Percentiles rank a stretch among this genome's conserved stretches.
phyloP scores from a whole-genome alignment of 768 basidiomycete genomes.

The Jaapia argillacea region DNA sequence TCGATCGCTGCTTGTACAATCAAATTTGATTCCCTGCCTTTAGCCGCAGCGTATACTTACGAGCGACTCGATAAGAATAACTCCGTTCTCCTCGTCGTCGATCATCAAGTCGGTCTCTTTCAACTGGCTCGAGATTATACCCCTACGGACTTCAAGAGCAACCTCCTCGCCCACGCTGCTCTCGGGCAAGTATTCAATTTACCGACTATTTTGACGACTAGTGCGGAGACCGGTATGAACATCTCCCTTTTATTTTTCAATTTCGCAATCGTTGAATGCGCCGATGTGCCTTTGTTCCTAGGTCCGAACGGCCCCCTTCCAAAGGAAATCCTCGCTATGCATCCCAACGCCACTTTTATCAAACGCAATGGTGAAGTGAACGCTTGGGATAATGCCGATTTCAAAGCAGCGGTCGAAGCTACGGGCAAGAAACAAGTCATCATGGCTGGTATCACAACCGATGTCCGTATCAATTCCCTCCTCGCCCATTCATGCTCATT shows the following conservation, averaged over 20 bases:
- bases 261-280: no score
- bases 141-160: slow-evolving; percentile 30
- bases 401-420: slow-evolving; percentile 33
- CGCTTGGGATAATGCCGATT: slow-evolving; percentile 41
- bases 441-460: slow-evolving; percentile 39
- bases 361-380: slow-evolving; percentile 39
- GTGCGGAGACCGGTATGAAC: slow-evolving; percentile 30
- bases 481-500: not conserved
- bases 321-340: slow-evolving; percentile 32
- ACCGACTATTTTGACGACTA: slow-evolving; percentile 35
- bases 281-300: no score
- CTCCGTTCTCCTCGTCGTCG: slow-evolving; percentile 32
- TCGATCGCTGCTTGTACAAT: no score
- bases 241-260: no score
- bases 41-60: no score
- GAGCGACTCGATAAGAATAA: slow-evolving; percentile 35
- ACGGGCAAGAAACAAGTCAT: slow-evolving; percentile 42
- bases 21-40: no score
- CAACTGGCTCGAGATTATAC: slow-evolving; percentile 32
- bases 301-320: slow-evolving; percentile 41
- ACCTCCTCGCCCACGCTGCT: slow-evolving; percentile 36
- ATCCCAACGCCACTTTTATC: slow-evolving; percentile 33
- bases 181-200: slow-evolving; percentile 34
- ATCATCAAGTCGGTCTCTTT: slow-evolving; percentile 39
- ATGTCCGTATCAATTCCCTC: slow-evolving; percentile 22